Evolutionary conservation across 2,329 filamentous ascomycete species (phyloP).

Genomic region (Talaromyces piceae): DNA sequence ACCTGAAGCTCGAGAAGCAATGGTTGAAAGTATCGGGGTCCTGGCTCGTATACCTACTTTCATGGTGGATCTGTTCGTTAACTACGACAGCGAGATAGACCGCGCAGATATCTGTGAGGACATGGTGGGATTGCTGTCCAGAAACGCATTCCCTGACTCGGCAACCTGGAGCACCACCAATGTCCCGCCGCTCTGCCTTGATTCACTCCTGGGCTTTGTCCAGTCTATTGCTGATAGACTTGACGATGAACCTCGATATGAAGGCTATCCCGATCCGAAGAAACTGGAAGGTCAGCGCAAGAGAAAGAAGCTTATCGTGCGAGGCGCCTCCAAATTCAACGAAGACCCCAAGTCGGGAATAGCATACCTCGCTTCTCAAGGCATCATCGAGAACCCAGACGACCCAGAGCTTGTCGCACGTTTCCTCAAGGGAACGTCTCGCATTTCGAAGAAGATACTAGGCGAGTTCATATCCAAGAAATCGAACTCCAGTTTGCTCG

Average conservation of each 20-base stretch:
- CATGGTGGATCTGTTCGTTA: slow-evolving; percentile 91
- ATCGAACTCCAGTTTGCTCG: slow-evolving; percentile 75
- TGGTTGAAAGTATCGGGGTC: slow-evolving; percentile 94
- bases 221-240: slow-evolving; percentile 86
- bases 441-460: slow-evolving; percentile 81
- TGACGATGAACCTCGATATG: slow-evolving; percentile 57
- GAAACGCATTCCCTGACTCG: slow-evolving; percentile 93
- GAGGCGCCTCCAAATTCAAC: slow-evolving; percentile 85
- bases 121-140: slow-evolving; percentile 82
- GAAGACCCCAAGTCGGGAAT: slow-evolving; percentile 87
- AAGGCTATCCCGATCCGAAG: slow-evolving; percentile 60
- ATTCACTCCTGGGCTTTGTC: slow-evolving; percentile 82
- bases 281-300: slow-evolving; percentile 63
- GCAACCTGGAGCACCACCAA: slow-evolving; percentile 99
- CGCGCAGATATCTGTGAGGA: slow-evolving; percentile 89
- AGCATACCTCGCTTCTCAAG: slow-evolving; percentile 74
- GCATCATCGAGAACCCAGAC: slow-evolving; percentile 69
- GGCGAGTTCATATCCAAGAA: slow-evolving; percentile 92
- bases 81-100: slow-evolving; percentile 95
- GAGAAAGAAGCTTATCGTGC: slow-evolving; percentile 81
- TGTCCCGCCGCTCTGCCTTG: slow-evolving; percentile 87
- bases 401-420: slow-evolving; percentile 72
- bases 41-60: slow-evolving; percentile 88
- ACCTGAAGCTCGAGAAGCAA: slow-evolving; percentile 91
- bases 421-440: slow-evolving; percentile 79